phyloP scores from a whole-genome alignment of 768 basidiomycete species.

The Sarcodon sp. region DNA sequence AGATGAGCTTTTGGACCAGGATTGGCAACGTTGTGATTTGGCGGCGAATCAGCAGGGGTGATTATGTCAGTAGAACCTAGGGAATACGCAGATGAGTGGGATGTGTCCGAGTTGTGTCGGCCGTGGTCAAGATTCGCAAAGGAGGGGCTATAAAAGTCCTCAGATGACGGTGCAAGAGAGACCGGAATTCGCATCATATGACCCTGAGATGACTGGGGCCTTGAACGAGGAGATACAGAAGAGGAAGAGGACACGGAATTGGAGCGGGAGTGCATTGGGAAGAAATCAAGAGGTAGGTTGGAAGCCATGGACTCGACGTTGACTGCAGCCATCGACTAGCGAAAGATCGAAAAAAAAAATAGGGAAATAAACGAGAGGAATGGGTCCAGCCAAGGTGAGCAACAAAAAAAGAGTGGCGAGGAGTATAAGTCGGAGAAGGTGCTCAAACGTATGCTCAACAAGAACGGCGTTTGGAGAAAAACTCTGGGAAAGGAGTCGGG shows the following conservation, averaged over 20 bases:
- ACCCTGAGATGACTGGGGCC: conserved; percentile 72
- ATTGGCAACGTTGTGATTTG: conserved; percentile 65
- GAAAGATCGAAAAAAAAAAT: conserved; percentile 7
- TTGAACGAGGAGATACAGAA: conserved; percentile 58
- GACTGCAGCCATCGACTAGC: conserved; percentile 48
- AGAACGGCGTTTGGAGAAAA: no score
- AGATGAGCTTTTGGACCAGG: conserved; percentile 68
- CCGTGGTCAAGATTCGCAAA: conserved; percentile 25
- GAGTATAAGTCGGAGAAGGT: no score
- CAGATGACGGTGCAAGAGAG: conserved; percentile 35
- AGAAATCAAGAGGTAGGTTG: conserved; percentile 59
- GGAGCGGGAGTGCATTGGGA: conserved; percentile 62
- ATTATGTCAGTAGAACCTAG: conserved; percentile 24
- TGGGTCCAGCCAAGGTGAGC: conserved; percentile 1
- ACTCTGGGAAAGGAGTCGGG: conserved; percentile 1
- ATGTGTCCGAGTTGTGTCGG: conserved; percentile 25
- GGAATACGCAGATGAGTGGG: conserved; percentile 30
- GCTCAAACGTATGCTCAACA: no score
- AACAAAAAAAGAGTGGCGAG: background rate
- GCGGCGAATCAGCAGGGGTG: conserved; percentile 49
- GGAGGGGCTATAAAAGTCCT: conserved; percentile 50
- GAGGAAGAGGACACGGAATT: conserved; percentile 69
- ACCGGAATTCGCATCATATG: conserved; percentile 38
- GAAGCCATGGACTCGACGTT: conserved; percentile 63
- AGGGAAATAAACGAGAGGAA: conserved; percentile 9